These are phyloP conservation scores for Calycina herbarum DNA, from an alignment of 2,329 filamentous ascomycete genomes.

Conservation along the genomic window DNA sequence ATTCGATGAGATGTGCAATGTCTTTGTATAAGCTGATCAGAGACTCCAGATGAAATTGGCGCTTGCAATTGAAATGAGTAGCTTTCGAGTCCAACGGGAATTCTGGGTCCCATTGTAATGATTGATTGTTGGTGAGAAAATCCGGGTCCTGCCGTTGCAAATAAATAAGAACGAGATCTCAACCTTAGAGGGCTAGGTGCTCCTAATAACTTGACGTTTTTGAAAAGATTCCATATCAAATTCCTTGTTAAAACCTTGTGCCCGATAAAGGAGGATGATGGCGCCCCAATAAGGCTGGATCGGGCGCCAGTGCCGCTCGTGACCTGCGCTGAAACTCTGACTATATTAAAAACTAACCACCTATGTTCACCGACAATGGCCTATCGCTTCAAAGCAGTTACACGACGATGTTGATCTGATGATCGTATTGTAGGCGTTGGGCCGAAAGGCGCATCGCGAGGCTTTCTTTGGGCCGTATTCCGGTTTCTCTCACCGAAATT, in stretches of 20 bases:
- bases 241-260: too few relatives aligned
- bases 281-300: neutral
- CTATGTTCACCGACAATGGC: neutral
- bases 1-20: slow-evolving; percentile 20
- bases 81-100: neutral
- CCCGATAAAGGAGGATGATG: too few relatives aligned
- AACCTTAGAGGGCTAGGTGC: neutral
- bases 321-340: neutral
- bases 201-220: too few relatives aligned
- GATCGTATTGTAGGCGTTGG: neutral
- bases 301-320: neutral
- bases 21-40: neutral
- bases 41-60: neutral
- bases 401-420: neutral
- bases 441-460: neutral
- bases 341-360: neutral
- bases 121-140: neutral
- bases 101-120: neutral
- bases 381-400: neutral
- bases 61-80: neutral
- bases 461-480: neutral
- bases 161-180: neutral
- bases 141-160: neutral
- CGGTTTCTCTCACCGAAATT: neutral
- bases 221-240: too few relatives aligned